Percentiles rank a stretch among this genome's conserved stretches.
phyloP scores from a whole-genome alignment of 495 filamentous ascomycete genomes.

The Mytilinidion resinicola region DNA sequence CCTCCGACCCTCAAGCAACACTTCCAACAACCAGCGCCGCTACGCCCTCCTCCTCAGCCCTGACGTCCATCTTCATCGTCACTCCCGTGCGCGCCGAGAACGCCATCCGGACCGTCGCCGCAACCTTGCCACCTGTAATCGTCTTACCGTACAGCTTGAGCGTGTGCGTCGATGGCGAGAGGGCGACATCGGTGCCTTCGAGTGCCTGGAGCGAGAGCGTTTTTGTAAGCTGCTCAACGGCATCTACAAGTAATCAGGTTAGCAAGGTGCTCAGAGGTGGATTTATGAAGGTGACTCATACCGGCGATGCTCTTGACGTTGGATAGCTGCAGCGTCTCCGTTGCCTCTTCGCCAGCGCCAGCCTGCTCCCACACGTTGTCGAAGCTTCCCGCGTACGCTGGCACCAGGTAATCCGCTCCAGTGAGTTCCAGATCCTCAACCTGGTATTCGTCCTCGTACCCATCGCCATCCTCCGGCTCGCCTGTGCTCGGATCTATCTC shows the following conservation, averaged over 20 bases:
- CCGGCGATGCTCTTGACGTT: slow-evolving; percentile 88
- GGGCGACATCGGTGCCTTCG: slow-evolving; percentile 84
- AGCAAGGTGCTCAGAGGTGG: neutral
- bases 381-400: slow-evolving; percentile 89
- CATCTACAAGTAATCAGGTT: slow-evolving; percentile 55
- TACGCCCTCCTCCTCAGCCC: slow-evolving; percentile 88
- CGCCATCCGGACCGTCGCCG: slow-evolving; percentile 85
- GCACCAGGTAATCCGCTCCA: slow-evolving; percentile 89
- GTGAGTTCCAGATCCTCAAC: slow-evolving; percentile 88
- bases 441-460: slow-evolving; percentile 97
- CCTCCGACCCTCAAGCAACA: slow-evolving; percentile 54
- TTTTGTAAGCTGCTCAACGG: slow-evolving; percentile 83
- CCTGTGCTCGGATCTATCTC: slow-evolving; percentile 94
- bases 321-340: slow-evolving; percentile 85
- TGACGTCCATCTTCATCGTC: slow-evolving; percentile 85
- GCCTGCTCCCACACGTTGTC: slow-evolving; percentile 96
- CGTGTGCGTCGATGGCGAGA: slow-evolving; percentile 83
- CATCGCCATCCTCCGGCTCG: slow-evolving; percentile 78
- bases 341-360: slow-evolving; percentile 72
- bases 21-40: slow-evolving; percentile 77
- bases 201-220: slow-evolving; percentile 86
- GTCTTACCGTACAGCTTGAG: slow-evolving; percentile 97
- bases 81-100: slow-evolving; percentile 87
- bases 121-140: slow-evolving; percentile 81
- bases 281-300: slow-evolving; percentile 42